Evolutionary conservation across 345 rosid genomes (phyloP), one percentile per base, ranked within the genome.

Genomic region (Isatis tinctoria): DNA sequence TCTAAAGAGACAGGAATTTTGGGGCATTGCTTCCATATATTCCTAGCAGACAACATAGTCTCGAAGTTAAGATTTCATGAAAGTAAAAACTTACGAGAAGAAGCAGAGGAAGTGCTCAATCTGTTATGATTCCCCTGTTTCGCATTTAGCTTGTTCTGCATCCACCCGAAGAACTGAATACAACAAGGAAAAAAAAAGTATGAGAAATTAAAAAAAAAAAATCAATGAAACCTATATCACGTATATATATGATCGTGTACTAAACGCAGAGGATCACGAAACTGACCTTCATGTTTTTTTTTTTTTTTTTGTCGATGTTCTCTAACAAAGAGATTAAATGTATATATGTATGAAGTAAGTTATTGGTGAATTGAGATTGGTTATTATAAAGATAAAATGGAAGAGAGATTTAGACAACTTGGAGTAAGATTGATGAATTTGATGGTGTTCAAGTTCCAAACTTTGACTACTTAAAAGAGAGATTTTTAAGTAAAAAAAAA

Each of bases 111-210:
- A 67, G 81, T 65, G 36, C 75, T 82, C 65, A 82, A 56, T 59
- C 86, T 88, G 53, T 2, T 73, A 59, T 33, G 47, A 62, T 40
- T 66, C 53, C 72, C 90, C 44, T 83, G 91, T 49, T 83, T 85
- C 44, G 82, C 90, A 76, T 73, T 79, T 24, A 87, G 79, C 87
- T 88, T 93, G 74, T 79, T 86, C 68, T 87, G 96, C 92, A 91
- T 79, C 98, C 98, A 93, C 70, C 88, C 79, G 56, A 93, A 86
- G 65, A 93, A 77, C 97, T 91, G 91, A 59, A 67, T 16, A 69
- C 48, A 76, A 12, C 59, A 14, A 27, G 32, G 24, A 12, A 61
- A 61, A 37, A 24, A 13, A 32, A 73, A 24, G 64, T 56, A 5
- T 12, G 37, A 43, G 11, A 16, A n/a, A n/a, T n/a, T n/a, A 26